phyloP scores from a whole-genome alignment of 2,329 filamentous ascomycete genomes.

The Fusarium papillatum region DNA sequence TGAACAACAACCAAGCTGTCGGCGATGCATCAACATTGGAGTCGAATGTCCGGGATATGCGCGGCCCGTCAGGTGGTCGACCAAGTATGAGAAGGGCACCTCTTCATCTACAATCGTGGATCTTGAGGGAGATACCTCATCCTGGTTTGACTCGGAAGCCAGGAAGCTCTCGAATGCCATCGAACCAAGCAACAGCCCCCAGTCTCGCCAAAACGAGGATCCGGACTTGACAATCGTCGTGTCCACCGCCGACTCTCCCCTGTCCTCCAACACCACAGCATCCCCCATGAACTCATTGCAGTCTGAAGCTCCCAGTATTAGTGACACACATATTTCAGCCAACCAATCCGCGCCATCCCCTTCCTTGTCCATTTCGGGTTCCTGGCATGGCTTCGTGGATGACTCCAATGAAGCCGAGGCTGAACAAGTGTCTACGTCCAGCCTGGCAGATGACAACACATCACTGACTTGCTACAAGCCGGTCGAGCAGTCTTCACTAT shows the following conservation, averaged over 20 bases:
- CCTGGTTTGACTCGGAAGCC: not conserved
- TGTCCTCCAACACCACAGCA: not conserved
- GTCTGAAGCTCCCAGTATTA: not conserved
- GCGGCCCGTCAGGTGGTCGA: conserved; percentile 35
- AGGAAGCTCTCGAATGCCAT: not conserved
- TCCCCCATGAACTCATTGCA: too few species aligned
- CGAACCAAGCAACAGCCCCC: not conserved
- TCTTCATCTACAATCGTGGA: accelerated
- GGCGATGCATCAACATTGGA: conserved; percentile 26
- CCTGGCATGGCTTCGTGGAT: not conserved
- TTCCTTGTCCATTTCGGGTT: not conserved
- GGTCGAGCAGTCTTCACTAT: conserved; percentile 1
- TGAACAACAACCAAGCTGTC: conserved; percentile 26
- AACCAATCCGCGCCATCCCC: not conserved
- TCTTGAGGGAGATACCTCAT: not conserved
- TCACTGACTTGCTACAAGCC: not conserved
- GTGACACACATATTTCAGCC: not conserved
- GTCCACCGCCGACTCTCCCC: not conserved
- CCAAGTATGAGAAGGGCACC: conserved; percentile 27
- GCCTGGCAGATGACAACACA: not conserved
- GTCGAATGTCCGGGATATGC: conserved; percentile 30
- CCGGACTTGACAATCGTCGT: not conserved
- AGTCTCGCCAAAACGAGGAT: not conserved
- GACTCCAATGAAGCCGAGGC: not conserved
- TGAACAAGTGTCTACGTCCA: not conserved